These are phyloP conservation scores for Stachybotrys echinatus DNA, from an alignment of 2,329 filamentous ascomycete species.

Conservation along the genomic window DNA sequence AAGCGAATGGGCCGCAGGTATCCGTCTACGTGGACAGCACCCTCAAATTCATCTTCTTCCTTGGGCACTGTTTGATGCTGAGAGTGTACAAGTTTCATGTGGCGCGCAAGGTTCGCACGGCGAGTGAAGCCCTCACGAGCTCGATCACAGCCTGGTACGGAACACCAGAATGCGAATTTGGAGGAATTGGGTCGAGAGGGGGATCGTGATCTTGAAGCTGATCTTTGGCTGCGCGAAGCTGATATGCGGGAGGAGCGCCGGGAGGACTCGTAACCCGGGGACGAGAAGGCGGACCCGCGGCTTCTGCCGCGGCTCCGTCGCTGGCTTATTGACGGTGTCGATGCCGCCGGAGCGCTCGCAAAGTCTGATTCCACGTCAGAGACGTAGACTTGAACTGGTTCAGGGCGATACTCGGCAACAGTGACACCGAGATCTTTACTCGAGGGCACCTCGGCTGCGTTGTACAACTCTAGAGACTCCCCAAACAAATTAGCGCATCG, in stretches of 20 bases:
- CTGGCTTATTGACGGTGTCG: not conserved
- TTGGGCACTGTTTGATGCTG: slow-evolving; percentile 28
- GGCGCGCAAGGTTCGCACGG: slow-evolving; percentile 28
- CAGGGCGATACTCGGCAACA: slow-evolving; percentile 22
- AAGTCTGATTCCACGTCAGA: slow-evolving; percentile 13
- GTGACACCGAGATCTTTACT: slow-evolving; percentile 15
- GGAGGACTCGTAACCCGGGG: not conserved
- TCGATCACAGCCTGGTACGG: slow-evolving; percentile 29
- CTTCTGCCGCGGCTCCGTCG: not conserved
- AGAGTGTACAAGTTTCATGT: slow-evolving; percentile 33
- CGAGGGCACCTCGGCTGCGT: slow-evolving; percentile 34
- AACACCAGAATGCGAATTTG: slow-evolving; percentile 28
- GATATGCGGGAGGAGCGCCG: not conserved
- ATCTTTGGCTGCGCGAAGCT: not conserved
- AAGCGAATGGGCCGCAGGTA: slow-evolving; percentile 54
- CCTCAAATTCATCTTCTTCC: slow-evolving; percentile 45
- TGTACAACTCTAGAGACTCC: slow-evolving; percentile 62
- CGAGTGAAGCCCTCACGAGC: slow-evolving; percentile 29
- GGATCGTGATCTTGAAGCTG: slow-evolving; percentile 16
- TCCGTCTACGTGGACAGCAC: slow-evolving; percentile 63
- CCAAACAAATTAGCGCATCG: slow-evolving; percentile 74
- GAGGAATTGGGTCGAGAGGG: slow-evolving; percentile 24
- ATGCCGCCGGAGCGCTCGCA: not conserved
- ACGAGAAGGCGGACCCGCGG: not conserved
- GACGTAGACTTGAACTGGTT: slow-evolving; percentile 16